Conservation (phyloP, 768 basidiomycete species). For the Mycena galericulata region DNA sequence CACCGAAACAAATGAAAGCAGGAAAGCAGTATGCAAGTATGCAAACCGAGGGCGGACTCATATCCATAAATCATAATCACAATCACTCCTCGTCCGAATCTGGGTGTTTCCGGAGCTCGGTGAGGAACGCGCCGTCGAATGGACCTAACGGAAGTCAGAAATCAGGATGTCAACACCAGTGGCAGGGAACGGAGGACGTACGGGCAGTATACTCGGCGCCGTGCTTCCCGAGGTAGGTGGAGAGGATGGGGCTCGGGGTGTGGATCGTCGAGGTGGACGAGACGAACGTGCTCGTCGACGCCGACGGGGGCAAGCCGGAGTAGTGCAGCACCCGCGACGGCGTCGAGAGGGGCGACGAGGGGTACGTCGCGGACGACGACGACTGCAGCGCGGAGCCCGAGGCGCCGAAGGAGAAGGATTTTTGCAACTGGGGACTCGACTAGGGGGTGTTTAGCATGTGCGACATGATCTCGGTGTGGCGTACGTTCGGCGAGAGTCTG, state of each 20-base stretch:
- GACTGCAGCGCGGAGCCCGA: conserved; percentile 46
- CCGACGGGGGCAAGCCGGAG: conserved; percentile 40
- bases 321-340: conserved; percentile 55
- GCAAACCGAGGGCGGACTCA: too few species aligned
- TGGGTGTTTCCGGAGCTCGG: conserved; percentile 34
- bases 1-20: too few species aligned
- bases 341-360: conserved; percentile 54
- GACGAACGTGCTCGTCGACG: conserved; percentile 48
- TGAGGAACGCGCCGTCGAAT: conserved; percentile 56
- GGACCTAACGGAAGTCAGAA: conserved; percentile 45
- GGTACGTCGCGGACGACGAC: conserved; percentile 46
- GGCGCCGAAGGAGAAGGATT: conserved; percentile 55
- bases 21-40: too few species aligned
- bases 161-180: neutral
- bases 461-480: conserved; percentile 13
- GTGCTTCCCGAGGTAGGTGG: conserved; percentile 58
- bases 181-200: conserved; percentile 38
- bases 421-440: conserved; percentile 58
- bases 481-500: conserved; percentile 56
- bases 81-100: conserved; percentile 38
- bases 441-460: conserved; percentile 20
- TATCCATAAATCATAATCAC: too few species aligned
- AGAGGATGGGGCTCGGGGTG: conserved; percentile 57
- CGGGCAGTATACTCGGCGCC: conserved; percentile 50
- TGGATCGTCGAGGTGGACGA: conserved; percentile 48